A percentile compares a stretch with the other conserved stretches of the same genome.
These are phyloP conservation scores for Populus hybrid DNA, from an alignment of 441 rosid species.

Conservation along the genomic window DNA sequence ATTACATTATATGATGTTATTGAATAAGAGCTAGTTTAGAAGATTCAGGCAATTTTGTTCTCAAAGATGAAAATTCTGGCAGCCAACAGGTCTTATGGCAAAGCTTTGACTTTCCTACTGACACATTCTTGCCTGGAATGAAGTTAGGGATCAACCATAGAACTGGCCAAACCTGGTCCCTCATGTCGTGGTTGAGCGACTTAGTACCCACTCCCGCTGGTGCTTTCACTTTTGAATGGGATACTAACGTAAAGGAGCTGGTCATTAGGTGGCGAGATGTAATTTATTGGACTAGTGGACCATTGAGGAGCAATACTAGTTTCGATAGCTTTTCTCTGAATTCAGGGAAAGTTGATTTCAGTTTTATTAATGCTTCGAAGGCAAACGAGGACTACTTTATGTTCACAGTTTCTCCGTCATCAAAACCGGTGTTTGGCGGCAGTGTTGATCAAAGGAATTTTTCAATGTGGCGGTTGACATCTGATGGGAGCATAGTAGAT, in stretches of 20 bases:
- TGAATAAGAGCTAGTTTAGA: not conserved
- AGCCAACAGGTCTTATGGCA: not conserved
- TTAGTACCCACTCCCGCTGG: slow-evolving; percentile 21
- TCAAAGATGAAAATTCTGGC: not conserved
- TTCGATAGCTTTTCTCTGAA: not conserved
- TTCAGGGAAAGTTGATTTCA: not conserved
- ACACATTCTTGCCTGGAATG: slow-evolving; percentile 29
- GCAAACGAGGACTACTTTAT: not conserved
- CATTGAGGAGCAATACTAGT: not conserved
- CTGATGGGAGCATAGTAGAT: not conserved
- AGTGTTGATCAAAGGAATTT: not conserved
- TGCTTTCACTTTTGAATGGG: slow-evolving; percentile 19
- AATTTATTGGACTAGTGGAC: slow-evolving; percentile 23
- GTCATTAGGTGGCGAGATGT: slow-evolving; percentile 14
- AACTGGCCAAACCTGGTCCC: slow-evolving; percentile 11
- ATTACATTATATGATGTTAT: no score
- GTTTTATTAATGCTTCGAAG: not conserved
- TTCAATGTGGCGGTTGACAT: not conserved
- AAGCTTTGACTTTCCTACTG: no score
- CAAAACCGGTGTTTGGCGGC: no score
- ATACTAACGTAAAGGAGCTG: slow-evolving; percentile 9
- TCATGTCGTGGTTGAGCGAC: slow-evolving; percentile 23
- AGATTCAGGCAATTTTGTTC: slow-evolving; percentile 15
- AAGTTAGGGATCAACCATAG: slow-evolving; percentile 25
- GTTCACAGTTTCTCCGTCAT: not conserved